Evolutionary conservation across 306 rosid genomes (phyloP), one percentile per base, ranked within the genome.

Genomic region (Castanea crenata): DNA sequence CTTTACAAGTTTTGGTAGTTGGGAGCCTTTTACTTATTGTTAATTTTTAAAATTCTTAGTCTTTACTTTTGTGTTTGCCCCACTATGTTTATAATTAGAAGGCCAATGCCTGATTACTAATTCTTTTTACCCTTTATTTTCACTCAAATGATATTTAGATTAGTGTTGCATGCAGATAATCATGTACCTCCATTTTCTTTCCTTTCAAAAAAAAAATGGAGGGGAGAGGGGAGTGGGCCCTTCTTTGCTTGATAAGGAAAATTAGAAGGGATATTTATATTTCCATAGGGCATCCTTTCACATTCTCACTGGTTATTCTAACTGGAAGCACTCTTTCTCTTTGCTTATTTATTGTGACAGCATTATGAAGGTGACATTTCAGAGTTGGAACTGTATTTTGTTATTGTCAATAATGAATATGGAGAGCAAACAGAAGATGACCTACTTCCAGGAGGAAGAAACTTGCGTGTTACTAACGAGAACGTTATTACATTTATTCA

Each of bases 351-450:
- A n/a, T 59, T 77, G 69, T 83, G 74, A 73, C 92, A 95, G 99
- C 99, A 84, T 85, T 92, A 76, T 80, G 79, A 87, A 77, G 96
- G 96, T 79, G 92, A 92, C 77, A 78, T 95, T 76, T 87, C 96
- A 29, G 94, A 86, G 51, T 85, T 95, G 71, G 99, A 95, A 85
- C 89, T 95, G 74, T 95, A 95, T 85, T 95, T 92, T 74, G 97
- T 95, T 72, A 91, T 95, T 54, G 77, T 95, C 83, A 95, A 95
- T 83, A 95, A 95, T 63, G 98, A 95, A 86, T 95, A 95, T 77
- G 99, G 99, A 81, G 99, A 92, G 88, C 98, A 95, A 88, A 90
- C 89, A 55, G 98, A 95, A 86, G 99, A 92, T 87, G 97, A 92
- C 87, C 91, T 95, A 70, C 96, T 89, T 72, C 95, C 95, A 18